These are phyloP conservation scores for Trametes sanguinea DNA, from an alignment of 768 basidiomycete genomes.

Conservation along the genomic window DNA sequence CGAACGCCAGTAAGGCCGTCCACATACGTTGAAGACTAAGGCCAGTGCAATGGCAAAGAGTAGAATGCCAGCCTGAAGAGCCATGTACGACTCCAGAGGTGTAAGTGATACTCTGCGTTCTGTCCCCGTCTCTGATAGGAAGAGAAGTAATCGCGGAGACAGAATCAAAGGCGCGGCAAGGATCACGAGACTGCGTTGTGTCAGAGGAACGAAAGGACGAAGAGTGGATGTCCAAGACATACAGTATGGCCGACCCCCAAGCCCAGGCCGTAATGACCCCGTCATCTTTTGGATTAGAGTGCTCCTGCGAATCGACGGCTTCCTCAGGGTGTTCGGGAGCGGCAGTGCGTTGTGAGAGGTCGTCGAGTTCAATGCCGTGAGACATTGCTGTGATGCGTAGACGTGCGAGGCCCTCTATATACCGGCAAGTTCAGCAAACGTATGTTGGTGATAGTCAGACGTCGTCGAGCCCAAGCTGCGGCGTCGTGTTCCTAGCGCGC, in stretches of 20 bases:
- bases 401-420: no score
- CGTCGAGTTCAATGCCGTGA: conserved; percentile 42
- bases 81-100: conserved; percentile 67
- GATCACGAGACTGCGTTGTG: conserved; percentile 22
- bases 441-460: no score
- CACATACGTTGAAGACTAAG: conserved; percentile 59
- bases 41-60: conserved; percentile 56
- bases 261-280: conserved; percentile 41
- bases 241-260: conserved; percentile 37
- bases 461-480: not conserved
- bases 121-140: conserved; percentile 53
- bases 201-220: not conserved
- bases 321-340: conserved; percentile 10
- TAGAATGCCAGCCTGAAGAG: conserved; percentile 65
- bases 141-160: conserved; percentile 68
- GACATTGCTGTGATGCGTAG: conserved; percentile 28
- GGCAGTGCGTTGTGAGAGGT: conserved; percentile 30
- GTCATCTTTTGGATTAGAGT: conserved; percentile 20
- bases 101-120: conserved; percentile 54
- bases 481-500: not conserved
- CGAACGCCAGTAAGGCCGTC: no score
- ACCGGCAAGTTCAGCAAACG: no score
- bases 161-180: conserved; percentile 37
- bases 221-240: not conserved
- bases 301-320: not conserved